Conservation (phyloP, 1,284 basidiomycete genomes). For the Clitocybe nebularis region DNA sequence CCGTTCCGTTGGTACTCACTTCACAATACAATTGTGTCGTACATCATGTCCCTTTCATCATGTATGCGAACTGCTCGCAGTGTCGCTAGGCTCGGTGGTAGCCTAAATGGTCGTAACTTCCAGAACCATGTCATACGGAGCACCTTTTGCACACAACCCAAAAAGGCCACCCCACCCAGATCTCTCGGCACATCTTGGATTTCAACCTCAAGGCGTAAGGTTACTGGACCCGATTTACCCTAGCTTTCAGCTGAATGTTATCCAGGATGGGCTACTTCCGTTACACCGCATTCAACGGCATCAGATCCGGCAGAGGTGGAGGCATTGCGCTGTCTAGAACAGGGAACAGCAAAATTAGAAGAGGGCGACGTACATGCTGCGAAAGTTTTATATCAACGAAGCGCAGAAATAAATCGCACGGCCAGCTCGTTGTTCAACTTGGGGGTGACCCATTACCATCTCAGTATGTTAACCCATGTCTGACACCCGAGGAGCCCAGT, state of each 20-base stretch:
- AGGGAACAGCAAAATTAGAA: slow-evolving; percentile 85
- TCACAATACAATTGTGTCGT: slow-evolving; percentile 5
- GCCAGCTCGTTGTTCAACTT: slow-evolving; percentile 86
- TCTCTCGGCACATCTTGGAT: slow-evolving; percentile 17
- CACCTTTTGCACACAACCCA: slow-evolving; percentile 15
- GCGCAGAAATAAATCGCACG: slow-evolving; percentile 77
- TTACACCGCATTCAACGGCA: slow-evolving; percentile 74
- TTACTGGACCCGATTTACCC: slow-evolving; percentile 4
- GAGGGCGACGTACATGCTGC: slow-evolving; percentile 86
- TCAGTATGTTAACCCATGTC: slow-evolving; percentile 61
- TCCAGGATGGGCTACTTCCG: slow-evolving; percentile 81
- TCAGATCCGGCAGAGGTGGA: slow-evolving; percentile 83
- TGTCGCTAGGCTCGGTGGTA: slow-evolving; percentile 7
- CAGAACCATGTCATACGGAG: slow-evolving; percentile 12
- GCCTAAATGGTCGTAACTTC: slow-evolving; percentile 6
- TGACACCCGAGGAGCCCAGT: slow-evolving; percentile 17
- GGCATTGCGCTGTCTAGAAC: slow-evolving; percentile 79
- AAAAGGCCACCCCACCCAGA: slow-evolving; percentile 18
- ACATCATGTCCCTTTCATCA: slow-evolving; percentile 19
- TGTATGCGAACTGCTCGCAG: slow-evolving; percentile 19
- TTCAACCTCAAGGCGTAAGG: slow-evolving; percentile 24
- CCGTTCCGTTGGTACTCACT: slow-evolving; percentile 12
- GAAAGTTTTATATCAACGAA: slow-evolving; percentile 75
- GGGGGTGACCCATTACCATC: slow-evolving; percentile 85
- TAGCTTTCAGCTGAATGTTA: slow-evolving; percentile 1